phyloP scores from a whole-genome alignment of 2,329 filamentous ascomycete species.

The Scedosporium aurantiacum region DNA sequence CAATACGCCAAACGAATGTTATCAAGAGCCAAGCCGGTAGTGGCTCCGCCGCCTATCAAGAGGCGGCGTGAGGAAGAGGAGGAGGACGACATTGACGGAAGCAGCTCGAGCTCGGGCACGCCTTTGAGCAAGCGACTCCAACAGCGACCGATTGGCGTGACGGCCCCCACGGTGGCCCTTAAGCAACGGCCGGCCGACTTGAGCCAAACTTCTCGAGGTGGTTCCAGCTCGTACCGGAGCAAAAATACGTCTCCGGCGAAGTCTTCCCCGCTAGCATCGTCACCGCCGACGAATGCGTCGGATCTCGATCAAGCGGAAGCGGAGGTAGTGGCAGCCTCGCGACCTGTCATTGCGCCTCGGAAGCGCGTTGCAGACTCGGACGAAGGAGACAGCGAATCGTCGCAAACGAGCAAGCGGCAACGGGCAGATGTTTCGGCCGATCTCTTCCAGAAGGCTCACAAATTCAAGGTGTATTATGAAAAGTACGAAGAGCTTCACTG shows the following conservation, averaged over 20 bases:
- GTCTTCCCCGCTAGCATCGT: slow-evolving; percentile 54
- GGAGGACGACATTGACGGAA: slow-evolving; percentile 37
- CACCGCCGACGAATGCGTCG: slow-evolving; percentile 54
- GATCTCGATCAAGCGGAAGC: slow-evolving; percentile 36
- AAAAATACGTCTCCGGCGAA: slow-evolving; percentile 48
- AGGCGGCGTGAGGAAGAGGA: slow-evolving; percentile 42
- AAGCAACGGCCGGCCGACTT: slow-evolving; percentile 38
- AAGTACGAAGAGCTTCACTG: slow-evolving; percentile 46
- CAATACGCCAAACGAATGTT: too few relatives aligned
- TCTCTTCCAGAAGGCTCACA: slow-evolving; percentile 40
- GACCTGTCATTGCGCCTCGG: background rate
- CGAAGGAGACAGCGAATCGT: slow-evolving; percentile 12
- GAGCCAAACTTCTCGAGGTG: slow-evolving; percentile 33
- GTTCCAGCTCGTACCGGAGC: slow-evolving; percentile 25
- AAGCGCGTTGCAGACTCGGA: slow-evolving; percentile 10
- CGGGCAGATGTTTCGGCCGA: slow-evolving; percentile 22
- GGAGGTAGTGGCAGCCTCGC: slow-evolving; percentile 1
- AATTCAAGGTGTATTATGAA: slow-evolving; percentile 45
- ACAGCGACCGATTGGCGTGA: slow-evolving; percentile 26
- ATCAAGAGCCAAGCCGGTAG: too few relatives aligned
- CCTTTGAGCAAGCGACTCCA: slow-evolving; percentile 49
- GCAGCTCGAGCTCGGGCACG: slow-evolving; percentile 48
- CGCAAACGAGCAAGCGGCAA: slow-evolving; percentile 19
- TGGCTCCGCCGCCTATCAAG: slow-evolving; percentile 28
- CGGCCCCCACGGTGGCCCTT: slow-evolving; percentile 11